phyloP scores from a whole-genome alignment of 192 early-diverging fungal genomes.

The Chytriomyces confervae region DNA sequence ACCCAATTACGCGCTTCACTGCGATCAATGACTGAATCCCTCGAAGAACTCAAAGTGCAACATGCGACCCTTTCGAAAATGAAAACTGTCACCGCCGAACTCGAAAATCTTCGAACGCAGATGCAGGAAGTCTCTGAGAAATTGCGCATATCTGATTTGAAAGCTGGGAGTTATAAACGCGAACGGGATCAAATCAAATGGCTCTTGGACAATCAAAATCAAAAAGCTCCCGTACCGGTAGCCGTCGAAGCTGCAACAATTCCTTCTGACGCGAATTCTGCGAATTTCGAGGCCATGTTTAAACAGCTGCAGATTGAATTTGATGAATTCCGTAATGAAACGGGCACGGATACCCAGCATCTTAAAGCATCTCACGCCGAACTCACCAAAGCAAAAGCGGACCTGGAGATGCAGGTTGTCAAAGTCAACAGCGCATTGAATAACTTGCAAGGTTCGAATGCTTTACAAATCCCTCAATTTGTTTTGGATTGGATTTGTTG shows the following conservation, averaged over 20 bases:
- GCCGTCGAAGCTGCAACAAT: not conserved
- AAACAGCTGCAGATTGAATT: constrained; percentile 63
- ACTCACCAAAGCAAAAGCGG: constrained; percentile 60
- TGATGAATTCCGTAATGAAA: constrained; percentile 71
- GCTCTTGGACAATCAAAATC: constrained; percentile 15
- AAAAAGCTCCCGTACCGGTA: not conserved
- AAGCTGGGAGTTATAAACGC: constrained; percentile 58
- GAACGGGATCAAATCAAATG: constrained; percentile 58
- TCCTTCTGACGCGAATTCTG: not conserved
- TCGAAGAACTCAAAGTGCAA: constrained; percentile 45
- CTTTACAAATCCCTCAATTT: no score
- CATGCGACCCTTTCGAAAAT: constrained; percentile 39
- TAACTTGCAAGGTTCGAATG: constrained; percentile 45
- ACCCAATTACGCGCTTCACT: constrained; percentile 11
- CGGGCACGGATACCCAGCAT: constrained; percentile 58
- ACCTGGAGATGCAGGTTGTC: constrained; percentile 68
- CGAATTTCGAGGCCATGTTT: constrained; percentile 52
- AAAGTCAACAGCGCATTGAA: constrained; percentile 65
- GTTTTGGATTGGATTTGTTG: not conserved
- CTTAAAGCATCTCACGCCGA: constrained; percentile 60
- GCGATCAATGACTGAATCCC: not conserved
- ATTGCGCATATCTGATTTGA: constrained; percentile 56
- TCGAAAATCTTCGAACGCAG: constrained; percentile 57
- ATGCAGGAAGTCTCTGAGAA: constrained; percentile 63
- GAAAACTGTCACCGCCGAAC: constrained; percentile 38